These are phyloP conservation scores for Hypomontagnella monticulosa DNA, from an alignment of 495 filamentous ascomycete genomes.

Conservation along the genomic window DNA sequence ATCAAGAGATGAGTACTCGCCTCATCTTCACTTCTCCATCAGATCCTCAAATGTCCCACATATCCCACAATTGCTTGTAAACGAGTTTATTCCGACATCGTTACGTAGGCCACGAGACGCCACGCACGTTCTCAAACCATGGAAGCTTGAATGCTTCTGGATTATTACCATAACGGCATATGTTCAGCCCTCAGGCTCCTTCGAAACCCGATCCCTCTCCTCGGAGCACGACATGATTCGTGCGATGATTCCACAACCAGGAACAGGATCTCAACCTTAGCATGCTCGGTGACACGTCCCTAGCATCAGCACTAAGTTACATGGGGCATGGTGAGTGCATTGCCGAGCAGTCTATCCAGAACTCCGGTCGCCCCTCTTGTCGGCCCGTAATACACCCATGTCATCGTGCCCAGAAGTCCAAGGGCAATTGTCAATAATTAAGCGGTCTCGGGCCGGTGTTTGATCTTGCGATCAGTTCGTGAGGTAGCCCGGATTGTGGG, in stretches of 20 bases:
- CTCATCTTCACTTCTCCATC: too few species aligned
- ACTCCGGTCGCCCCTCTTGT: slow-evolving; percentile 10
- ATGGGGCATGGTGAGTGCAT: slow-evolving; percentile 29
- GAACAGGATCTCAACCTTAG: slow-evolving; percentile 2
- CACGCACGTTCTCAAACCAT: too few species aligned
- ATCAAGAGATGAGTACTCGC: neutral
- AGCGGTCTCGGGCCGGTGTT: slow-evolving; percentile 27
- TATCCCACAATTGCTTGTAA: too few species aligned
- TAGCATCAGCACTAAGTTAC: slow-evolving; percentile 24
- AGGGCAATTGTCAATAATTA: neutral
- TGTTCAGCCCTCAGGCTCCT: neutral
- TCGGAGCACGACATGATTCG: slow-evolving; percentile 12
- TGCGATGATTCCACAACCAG: slow-evolving; percentile 5
- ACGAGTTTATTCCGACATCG: too few species aligned
- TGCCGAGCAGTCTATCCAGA: slow-evolving; percentile 12
- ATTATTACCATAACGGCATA: neutral
- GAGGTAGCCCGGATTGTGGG: slow-evolving; percentile 17
- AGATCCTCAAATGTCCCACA: too few species aligned
- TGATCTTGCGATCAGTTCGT: slow-evolving; percentile 12
- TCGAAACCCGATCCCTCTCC: neutral
- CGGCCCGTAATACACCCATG: slow-evolving; percentile 32
- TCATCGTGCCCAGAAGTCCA: neutral
- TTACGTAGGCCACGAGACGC: too few species aligned
- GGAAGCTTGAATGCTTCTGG: neutral
- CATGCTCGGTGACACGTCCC: slow-evolving; percentile 23